phyloP scores from a whole-genome alignment of 495 filamentous ascomycete species.

The Penicillium chermesinum region DNA sequence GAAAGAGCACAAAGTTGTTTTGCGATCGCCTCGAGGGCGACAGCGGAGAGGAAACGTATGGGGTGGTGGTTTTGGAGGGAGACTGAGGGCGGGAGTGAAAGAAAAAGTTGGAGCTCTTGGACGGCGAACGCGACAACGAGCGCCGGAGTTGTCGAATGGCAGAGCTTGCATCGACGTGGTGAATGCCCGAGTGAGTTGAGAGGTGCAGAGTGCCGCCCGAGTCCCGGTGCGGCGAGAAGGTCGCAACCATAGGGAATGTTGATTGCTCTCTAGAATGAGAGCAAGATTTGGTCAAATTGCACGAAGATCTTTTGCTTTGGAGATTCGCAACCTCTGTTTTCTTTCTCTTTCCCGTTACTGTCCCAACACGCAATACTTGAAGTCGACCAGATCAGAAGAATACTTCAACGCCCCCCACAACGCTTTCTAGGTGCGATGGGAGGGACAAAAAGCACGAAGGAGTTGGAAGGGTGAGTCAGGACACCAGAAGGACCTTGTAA shows the following conservation, averaged over 20 bases:
- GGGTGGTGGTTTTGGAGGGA: constrained; percentile 37
- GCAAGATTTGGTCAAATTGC: not conserved
- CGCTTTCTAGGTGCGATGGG: constrained; percentile 6
- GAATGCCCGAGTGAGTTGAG: constrained; percentile 74
- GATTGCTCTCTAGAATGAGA: constrained; percentile 21
- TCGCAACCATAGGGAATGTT: constrained; percentile 45
- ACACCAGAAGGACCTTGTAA: not conserved
- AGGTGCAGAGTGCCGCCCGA: constrained; percentile 77
- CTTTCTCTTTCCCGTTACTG: not conserved
- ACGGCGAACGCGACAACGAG: constrained; percentile 82
- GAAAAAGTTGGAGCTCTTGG: constrained; percentile 67
- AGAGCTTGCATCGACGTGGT: constrained; percentile 71
- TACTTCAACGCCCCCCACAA: constrained; percentile 8
- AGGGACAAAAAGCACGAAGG: constrained; percentile 8
- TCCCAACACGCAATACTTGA: not conserved
- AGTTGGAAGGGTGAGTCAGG: constrained; percentile 9
- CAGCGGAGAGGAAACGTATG: constrained; percentile 47
- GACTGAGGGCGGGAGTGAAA: constrained; percentile 52
- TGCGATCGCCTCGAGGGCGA: constrained; percentile 46
- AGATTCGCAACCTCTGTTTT: too few relatives aligned
- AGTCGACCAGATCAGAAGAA: not conserved
- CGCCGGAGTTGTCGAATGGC: constrained; percentile 73
- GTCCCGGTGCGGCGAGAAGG: constrained; percentile 52
- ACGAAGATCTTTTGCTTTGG: not conserved
- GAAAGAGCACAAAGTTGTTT: constrained; percentile 45